These are phyloP conservation scores for Rhizophagus clarus DNA, from an alignment of 192 early-diverging fungal genomes.

Conservation along the genomic window DNA sequence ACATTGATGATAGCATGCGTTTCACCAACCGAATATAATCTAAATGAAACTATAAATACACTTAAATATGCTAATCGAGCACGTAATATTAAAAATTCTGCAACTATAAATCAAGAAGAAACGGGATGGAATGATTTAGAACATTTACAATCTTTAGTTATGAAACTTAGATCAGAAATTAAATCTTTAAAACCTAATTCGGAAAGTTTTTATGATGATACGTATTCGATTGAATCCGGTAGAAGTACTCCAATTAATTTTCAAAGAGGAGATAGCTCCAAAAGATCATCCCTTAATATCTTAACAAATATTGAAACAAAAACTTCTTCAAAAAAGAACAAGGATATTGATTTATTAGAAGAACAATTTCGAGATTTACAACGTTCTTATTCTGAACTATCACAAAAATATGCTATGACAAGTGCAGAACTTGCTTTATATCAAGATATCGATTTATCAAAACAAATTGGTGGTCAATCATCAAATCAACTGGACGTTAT, in stretches of 20 bases:
- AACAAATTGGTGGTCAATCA: neutral
- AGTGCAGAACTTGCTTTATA: constrained; percentile 2
- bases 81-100: constrained; percentile 93
- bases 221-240: constrained; percentile 4
- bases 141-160: constrained; percentile 63
- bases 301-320: constrained; percentile 22
- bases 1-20: constrained; percentile 97
- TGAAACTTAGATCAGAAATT: constrained; percentile 62
- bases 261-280: constrained; percentile 34
- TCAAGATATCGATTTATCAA: neutral
- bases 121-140: constrained; percentile 66
- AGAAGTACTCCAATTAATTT: constrained; percentile 39
- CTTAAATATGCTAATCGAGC: constrained; percentile 95
- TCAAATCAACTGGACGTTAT: constrained; percentile 38
- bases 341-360: constrained; percentile 43
- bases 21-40: constrained; percentile 79
- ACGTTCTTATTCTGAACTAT: constrained; percentile 8
- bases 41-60: constrained; percentile 92
- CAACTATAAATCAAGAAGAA: constrained; percentile 76
- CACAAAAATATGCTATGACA: constrained; percentile 13
- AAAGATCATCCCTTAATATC: neutral
- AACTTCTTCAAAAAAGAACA: constrained; percentile 29
- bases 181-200: constrained; percentile 39
- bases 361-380: constrained; percentile 47
- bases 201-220: neutral